Evolutionary conservation across 1,139 yeast genomes (phyloP), one percentile per base, ranked within the genome.

Genomic region (Blastobotrys raffinosifermentans): DNA sequence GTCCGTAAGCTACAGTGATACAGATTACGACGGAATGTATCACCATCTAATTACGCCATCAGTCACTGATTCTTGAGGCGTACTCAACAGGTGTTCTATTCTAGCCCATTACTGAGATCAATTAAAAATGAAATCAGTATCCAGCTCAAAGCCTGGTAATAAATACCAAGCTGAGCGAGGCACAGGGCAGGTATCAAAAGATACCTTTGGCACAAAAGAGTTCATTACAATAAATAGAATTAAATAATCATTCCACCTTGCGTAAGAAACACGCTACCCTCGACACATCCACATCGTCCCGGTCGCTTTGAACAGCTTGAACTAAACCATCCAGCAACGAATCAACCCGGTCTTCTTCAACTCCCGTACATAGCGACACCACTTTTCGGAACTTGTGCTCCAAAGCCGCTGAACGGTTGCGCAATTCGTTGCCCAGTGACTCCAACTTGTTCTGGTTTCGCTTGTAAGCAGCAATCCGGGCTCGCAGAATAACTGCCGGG

Each of bases 361-460:
- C 93, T 15, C 93, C 91, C 3, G 96, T 83, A 64, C 97, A 89
- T 40, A 86, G 69, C 31, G 96, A 80, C 26, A 91, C 91, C 16
- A 91, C 96, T 51, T 84, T 74, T 53, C 93, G 78, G 64, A 87
- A 91, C 58, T 89, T 89, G 23, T 77, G 71, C 44, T 94, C 95
- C 40, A 89, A 67, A 46, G 74, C 80, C 26, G 75, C 70, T 5
- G 80, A 75, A 11, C 75, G 69, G 25, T 69, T 61, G 30, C 69
- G 67, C 34, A 79, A 63, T 4, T 60, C 66, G n/a, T 59, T 52
- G 16, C 79, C 61, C 40, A 80, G 69, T 38, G 70, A 69, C 31
- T 64, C 59, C 44, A 85, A 65, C 31, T 62, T 64, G 34, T 66
- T 61, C 51, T 84, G 87, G 48, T 75, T 75, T 45, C 75, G 76